Conservation (phyloP, 108 stramenopile genomes). For the Bacterosira constricta region DNA sequence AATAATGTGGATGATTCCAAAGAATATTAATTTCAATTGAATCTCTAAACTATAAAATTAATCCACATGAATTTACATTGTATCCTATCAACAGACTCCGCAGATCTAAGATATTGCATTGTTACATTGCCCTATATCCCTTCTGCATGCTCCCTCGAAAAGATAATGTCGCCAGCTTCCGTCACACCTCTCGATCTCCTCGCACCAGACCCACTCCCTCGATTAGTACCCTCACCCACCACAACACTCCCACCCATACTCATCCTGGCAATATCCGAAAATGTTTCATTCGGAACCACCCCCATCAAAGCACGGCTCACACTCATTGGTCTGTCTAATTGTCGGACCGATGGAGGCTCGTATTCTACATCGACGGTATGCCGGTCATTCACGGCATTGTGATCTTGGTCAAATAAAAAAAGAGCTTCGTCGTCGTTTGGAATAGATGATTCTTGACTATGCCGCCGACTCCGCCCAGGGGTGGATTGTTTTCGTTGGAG, state of each 20-base stretch:
- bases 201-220: conserved; percentile 1
- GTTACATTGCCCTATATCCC: too few relatives aligned
- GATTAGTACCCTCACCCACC: conserved; percentile 21
- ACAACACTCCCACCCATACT: conserved; percentile 26
- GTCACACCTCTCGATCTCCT: neutral
- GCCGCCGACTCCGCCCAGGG: neutral
- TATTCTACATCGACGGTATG: conserved; percentile 34
- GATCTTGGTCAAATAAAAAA: conserved; percentile 46
- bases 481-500: conserved; percentile 17
- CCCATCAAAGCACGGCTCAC: conserved; percentile 38
- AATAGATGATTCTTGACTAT: too few relatives aligned
- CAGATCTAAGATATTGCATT: too few relatives aligned
- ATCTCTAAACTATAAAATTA: too few relatives aligned
- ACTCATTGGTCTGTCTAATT: conserved; percentile 43
- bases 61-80: too few relatives aligned
- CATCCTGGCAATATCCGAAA: conserved; percentile 45
- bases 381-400: conserved; percentile 36
- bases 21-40: too few relatives aligned
- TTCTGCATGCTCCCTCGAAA: conserved; percentile 48
- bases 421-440: conserved; percentile 28
- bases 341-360: conserved; percentile 38
- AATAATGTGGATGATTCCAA: too few relatives aligned
- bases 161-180: conserved; percentile 21
- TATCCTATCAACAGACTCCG: too few relatives aligned
- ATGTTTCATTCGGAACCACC: conserved; percentile 42